A percentile compares a stretch with the other conserved stretches of the same genome.
phyloP scores from a whole-genome alignment of 2,329 filamentous ascomycete genomes.

The Apiospora malaysiana region DNA sequence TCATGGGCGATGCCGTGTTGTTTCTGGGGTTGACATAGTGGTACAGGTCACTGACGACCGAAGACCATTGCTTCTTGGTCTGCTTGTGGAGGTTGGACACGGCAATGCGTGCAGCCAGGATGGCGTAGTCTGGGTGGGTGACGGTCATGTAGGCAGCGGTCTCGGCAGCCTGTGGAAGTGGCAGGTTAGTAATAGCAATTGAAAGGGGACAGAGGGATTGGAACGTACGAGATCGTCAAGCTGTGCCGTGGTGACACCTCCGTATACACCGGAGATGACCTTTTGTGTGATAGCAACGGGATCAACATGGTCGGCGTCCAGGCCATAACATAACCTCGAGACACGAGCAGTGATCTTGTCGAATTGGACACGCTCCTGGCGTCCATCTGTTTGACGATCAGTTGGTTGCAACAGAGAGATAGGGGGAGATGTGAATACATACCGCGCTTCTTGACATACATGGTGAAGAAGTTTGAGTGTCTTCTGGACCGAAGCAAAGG shows the following conservation, averaged over 20 bases:
- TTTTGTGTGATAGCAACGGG: constrained; percentile 98
- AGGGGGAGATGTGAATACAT: constrained; percentile 41
- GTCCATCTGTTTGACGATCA: constrained; percentile 73
- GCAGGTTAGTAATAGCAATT: constrained; percentile 30
- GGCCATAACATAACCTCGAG: constrained; percentile 94
- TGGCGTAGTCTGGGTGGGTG: constrained; percentile 98
- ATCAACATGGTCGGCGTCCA: constrained; percentile 94
- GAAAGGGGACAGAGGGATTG: not conserved
- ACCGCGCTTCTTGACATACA: constrained; percentile 71
- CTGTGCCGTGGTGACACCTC: constrained; percentile 95
- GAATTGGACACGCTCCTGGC: constrained; percentile 99
- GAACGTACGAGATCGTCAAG: constrained; percentile 89
- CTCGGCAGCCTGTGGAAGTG: constrained; percentile 78
- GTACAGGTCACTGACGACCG: constrained; percentile 91
- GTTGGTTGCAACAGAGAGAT: constrained; percentile 28
- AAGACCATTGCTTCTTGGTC: constrained; percentile 99
- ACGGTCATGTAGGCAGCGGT: constrained; percentile 99
- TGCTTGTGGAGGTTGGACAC: constrained; percentile 99
- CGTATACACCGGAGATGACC: constrained; percentile 98
- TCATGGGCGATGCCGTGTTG: constrained; percentile 84
- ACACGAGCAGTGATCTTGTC: constrained; percentile 99
- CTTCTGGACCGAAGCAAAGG: constrained; percentile 27
- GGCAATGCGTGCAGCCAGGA: constrained; percentile 96
- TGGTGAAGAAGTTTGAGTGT: constrained; percentile 44
- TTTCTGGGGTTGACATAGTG: constrained; percentile 98